Percentiles rank a stretch among this genome's conserved stretches.
These are phyloP conservation scores for Penicillium longicatenatum DNA, from an alignment of 495 filamentous ascomycete genomes.

Conservation along the genomic window DNA sequence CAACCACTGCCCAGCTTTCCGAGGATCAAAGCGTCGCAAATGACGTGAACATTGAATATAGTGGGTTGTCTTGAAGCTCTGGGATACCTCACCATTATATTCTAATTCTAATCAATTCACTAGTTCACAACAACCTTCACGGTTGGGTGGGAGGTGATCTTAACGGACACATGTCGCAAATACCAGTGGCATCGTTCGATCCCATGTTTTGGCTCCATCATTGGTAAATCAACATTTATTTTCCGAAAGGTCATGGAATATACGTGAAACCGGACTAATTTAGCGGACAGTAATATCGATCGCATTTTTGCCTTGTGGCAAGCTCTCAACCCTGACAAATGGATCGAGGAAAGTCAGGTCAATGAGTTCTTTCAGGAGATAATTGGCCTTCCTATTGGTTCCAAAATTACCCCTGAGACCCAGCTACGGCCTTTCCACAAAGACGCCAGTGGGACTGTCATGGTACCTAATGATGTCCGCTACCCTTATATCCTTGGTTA, in stretches of 20 bases:
- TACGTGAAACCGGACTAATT: neutral
- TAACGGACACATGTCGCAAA: constrained; percentile 43
- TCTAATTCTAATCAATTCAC: neutral
- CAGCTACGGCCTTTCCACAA: constrained; percentile 38
- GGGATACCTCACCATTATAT: neutral
- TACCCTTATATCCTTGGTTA: constrained; percentile 42
- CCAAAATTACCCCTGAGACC: constrained; percentile 10
- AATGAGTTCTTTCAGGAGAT: constrained; percentile 20
- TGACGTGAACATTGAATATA: constrained; percentile 38
- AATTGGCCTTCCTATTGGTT: constrained; percentile 22
- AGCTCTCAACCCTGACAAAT: constrained; percentile 33
- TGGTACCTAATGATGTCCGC: constrained; percentile 30
- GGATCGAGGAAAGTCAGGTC: constrained; percentile 20
- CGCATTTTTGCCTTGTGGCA: constrained; percentile 44
- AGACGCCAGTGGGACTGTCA: constrained; percentile 28
- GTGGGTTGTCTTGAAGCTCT: neutral
- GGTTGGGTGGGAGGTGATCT: constrained; percentile 32
- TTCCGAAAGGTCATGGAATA: neutral
- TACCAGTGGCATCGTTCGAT: constrained; percentile 43
- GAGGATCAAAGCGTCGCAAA: constrained; percentile 10
- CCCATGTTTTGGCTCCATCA: constrained; percentile 44
- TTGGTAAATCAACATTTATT: neutral
- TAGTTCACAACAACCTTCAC: constrained; percentile 42
- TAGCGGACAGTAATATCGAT: constrained; percentile 37
- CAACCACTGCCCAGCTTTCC: constrained; percentile 24